phyloP scores from a whole-genome alignment of 2,329 filamentous ascomycete genomes.

The Botrytis paeoniae region DNA sequence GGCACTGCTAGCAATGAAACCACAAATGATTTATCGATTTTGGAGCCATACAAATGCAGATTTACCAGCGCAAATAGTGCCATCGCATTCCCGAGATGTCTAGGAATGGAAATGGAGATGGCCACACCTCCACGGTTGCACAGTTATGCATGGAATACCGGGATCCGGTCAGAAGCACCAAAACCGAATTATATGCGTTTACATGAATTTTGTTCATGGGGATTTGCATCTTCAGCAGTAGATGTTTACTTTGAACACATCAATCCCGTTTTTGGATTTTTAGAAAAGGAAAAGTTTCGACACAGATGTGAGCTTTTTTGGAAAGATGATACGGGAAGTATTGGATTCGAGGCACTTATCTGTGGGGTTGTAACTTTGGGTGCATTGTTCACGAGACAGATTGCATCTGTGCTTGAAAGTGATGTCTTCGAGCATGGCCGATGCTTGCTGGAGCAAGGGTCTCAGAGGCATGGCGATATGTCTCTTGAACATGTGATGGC shows the following conservation, averaged over 20 bases:
- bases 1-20: not conserved
- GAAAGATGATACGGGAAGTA: slow-evolving; percentile 31
- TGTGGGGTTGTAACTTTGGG: slow-evolving; percentile 38
- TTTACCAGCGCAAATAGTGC: slow-evolving; percentile 36
- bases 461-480: slow-evolving; percentile 15
- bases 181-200: slow-evolving; percentile 21
- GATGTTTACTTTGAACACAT: slow-evolving; percentile 36
- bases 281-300: slow-evolving; percentile 34
- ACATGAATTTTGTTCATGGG: slow-evolving; percentile 16
- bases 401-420: slow-evolving; percentile 30
- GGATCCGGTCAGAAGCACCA: slow-evolving; percentile 31
- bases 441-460: slow-evolving; percentile 29
- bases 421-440: slow-evolving; percentile 32
- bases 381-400: slow-evolving; percentile 36
- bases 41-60: slow-evolving; percentile 19
- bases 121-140: slow-evolving; percentile 39
- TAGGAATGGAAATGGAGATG: slow-evolving; percentile 38
- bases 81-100: slow-evolving; percentile 37
- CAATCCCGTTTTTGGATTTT: slow-evolving; percentile 38
- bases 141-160: slow-evolving; percentile 40
- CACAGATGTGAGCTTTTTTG: slow-evolving; percentile 36
- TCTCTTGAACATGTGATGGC: slow-evolving; percentile 29
- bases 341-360: slow-evolving; percentile 39
- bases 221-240: slow-evolving; percentile 29
- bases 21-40: slow-evolving; percentile 11